Base-by-base conservation (phyloP, 257 asterid species). In the Nicotiana obtusifolia region DNA sequence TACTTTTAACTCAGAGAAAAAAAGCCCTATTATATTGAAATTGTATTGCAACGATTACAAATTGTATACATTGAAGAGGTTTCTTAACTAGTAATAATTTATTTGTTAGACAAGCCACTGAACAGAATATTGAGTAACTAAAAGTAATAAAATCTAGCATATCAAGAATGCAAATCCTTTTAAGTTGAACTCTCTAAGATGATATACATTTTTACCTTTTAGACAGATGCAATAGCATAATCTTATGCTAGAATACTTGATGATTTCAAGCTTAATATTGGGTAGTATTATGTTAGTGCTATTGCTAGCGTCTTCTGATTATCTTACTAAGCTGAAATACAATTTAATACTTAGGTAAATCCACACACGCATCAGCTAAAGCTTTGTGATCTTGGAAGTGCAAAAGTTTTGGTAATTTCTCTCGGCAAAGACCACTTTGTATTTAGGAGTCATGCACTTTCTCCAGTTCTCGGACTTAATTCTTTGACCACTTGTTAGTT, bases 351-450 rank as follows among this genome's bases (percentile, higher is more conserved):
- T 75, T 94, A 89, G 99, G 98, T 95, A 89, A 93, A 95, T 87
- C 99, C 98, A 75, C 97, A 93, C 81, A 93, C 98, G 8, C 99
- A 95, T 86, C 99, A 95, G 86, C 89, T 95, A 84, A 95, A 95
- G 86, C 84, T 95, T 56, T 95, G 99, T 86, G 99, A 93, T 85
- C 93, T 95, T 86, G 99, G 98, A 86, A 95, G 99, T 82, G 99
- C 99, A 85, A 93, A 95, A 90, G 99, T 92, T 87, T 81, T 95
- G 98, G 97, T 93, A 89, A 89, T 92, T 84, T 83, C 81, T 82
- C 71, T 7, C 53, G 76, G 44, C 67, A 81, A 81, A 28, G 61
- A 22, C 5, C 30, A 17, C 41, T 28, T 24, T 24, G 28, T 26
- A 73, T 47, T 73, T 73, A 73, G 24, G 79, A 73, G 24, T 22